Base-by-base conservation (phyloP, 2,329 filamentous ascomycete species). In the Conoideocrella luteorostrata region DNA sequence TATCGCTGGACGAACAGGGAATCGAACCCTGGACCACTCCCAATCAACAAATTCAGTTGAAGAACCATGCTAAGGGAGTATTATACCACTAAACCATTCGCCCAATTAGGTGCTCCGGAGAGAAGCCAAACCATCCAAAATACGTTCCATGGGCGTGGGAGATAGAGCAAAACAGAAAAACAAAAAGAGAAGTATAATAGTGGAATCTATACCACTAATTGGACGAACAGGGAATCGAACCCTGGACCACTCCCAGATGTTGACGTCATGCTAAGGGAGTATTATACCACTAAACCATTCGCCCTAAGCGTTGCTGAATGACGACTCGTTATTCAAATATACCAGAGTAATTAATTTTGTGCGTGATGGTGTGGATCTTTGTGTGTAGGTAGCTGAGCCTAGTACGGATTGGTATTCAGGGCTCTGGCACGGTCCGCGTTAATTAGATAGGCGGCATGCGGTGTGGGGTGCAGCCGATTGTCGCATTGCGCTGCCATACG, bases 201-300 rank as follows among this genome's bases (percentile, higher is more conserved):
- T n/a, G n/a, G n/a, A n/a, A n/a, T n/a, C n/a, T n/a, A n/a, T n/a
- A n/a, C n/a, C n/a, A n/a, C n/a, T n/a, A n/a, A n/a, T n/a, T n/a
- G n/a, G n/a, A n/a, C n/a, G n/a, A n/a, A n/a, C n/a, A n/a, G n/a
- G n/a, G n/a, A n/a, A n/a, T n/a, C n/a, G n/a, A n/a, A n/a, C n/a
- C n/a, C n/a, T 45, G 50, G 50, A 52, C 50, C 50, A 47, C 50
- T 47, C 45, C 48, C 50, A 51, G 4, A 5, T 18, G 15, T 10
- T 10, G 36, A 40, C 10, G n/a, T n/a, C n/a, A 30, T 50, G 50
- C 48, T 52, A 52, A 52, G 48, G 45, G 45, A 47, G 50, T 45
- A 49, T 52, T 52, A 52, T 52, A 52, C 50, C 50, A 52, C 50
- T 52, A 52, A 52, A 52, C 50, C 50, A 52, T 49, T 48, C 50